phyloP scores from a whole-genome alignment of 2,329 filamentous ascomycete genomes.

The Epichloe scottii region DNA sequence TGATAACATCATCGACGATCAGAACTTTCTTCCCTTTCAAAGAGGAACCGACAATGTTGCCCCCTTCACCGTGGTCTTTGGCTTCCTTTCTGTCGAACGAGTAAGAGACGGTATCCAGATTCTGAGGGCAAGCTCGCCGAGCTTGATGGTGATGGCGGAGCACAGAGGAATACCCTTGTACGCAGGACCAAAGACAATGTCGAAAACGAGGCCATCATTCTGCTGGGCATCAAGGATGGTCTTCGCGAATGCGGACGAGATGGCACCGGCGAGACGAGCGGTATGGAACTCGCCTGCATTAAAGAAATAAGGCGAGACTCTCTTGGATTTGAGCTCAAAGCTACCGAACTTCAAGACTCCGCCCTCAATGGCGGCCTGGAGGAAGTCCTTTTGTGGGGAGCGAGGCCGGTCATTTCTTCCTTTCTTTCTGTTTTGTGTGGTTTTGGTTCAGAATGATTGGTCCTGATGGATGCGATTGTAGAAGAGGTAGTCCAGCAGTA shows the following conservation, averaged over 20 bases:
- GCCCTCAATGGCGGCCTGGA: conserved; percentile 54
- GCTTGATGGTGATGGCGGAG: conserved; percentile 61
- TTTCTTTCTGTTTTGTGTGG: not conserved
- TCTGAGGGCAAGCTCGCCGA: conserved; percentile 55
- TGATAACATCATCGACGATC: conserved; percentile 94
- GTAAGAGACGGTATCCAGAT: conserved; percentile 63
- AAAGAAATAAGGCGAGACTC: conserved; percentile 93
- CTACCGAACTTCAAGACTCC: conserved; percentile 68
- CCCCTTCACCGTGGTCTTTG: conserved; percentile 92
- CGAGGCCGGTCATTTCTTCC: conserved; percentile 23
- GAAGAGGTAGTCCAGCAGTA: not conserved
- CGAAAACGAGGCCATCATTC: conserved; percentile 44
- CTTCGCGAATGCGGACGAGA: conserved; percentile 69
- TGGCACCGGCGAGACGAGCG: conserved; percentile 61
- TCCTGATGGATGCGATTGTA: not conserved
- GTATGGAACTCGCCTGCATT: conserved; percentile 87
- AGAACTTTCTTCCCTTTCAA: conserved; percentile 77
- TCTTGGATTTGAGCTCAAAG: conserved; percentile 86
- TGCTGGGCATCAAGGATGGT: conserved; percentile 40
- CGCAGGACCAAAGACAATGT: conserved; percentile 84
- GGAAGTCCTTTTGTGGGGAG: conserved; percentile 61
- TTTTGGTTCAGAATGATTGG: not conserved
- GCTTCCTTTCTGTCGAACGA: conserved; percentile 93
- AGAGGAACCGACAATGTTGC: conserved; percentile 77
- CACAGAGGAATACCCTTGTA: conserved; percentile 97